These are phyloP conservation scores for Plantago major DNA, from an alignment of 257 asterid species.

Conservation along the genomic window DNA sequence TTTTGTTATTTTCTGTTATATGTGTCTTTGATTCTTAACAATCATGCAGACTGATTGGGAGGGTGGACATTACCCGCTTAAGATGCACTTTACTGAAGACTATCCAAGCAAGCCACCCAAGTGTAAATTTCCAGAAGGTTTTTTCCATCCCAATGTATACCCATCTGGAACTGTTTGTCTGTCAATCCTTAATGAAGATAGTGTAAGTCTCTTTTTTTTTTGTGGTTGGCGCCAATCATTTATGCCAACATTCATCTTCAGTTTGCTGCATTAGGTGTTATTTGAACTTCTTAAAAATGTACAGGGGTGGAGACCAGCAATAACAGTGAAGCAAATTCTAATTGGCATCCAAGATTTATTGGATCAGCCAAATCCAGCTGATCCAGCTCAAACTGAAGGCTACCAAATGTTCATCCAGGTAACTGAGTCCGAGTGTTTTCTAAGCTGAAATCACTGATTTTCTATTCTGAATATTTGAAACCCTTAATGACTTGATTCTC, in stretches of 20 bases:
- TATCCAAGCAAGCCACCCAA: constrained; percentile 89
- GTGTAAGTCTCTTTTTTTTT: constrained; percentile 35
- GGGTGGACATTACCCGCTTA: constrained; percentile 77
- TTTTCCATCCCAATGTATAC: constrained; percentile 85
- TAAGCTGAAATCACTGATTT: background rate
- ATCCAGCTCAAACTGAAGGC: constrained; percentile 65
- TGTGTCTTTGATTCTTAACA: background rate
- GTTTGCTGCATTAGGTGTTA: background rate
- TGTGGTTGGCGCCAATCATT: background rate
- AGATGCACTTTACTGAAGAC: constrained; percentile 80
- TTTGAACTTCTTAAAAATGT: background rate
- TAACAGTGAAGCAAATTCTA: constrained; percentile 56
- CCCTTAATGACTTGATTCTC: background rate
- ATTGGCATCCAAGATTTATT: constrained; percentile 56
- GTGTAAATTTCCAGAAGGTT: constrained; percentile 76
- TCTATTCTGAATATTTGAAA: background rate
- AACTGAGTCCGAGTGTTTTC: background rate
- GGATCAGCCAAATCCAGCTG: constrained; percentile 57
- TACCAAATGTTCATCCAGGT: constrained; percentile 60
- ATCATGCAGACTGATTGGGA: constrained; percentile 80
- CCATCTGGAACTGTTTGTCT: constrained; percentile 91
- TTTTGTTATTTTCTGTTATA: too few species aligned
- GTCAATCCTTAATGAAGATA: constrained; percentile 83
- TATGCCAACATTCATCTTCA: background rate
- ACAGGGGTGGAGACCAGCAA: constrained; percentile 63